Percentiles rank a stretch among this genome's conserved stretches.
These are phyloP conservation scores for Eutrema yunnanense DNA, from an alignment of 345 rosid species.

Conservation along the genomic window DNA sequence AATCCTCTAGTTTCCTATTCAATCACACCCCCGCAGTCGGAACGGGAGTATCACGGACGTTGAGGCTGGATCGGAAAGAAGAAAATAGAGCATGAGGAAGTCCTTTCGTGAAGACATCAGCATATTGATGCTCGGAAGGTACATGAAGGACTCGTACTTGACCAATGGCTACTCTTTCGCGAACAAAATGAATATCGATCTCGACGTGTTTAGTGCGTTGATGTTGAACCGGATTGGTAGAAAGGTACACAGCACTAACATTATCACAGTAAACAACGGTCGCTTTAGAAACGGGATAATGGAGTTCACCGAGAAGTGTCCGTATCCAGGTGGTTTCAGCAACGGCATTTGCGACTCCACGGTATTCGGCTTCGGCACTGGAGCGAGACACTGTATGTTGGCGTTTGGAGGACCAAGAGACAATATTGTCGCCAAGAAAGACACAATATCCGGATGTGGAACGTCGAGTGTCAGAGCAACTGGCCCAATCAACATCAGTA, in stretches of 20 bases:
- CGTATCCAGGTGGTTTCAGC: neutral
- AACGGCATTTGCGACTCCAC: neutral
- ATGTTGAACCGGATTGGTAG: neutral
- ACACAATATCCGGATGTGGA: neutral
- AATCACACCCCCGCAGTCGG: too few relatives aligned
- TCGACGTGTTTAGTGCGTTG: neutral
- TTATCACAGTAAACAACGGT: neutral
- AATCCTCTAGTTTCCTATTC: too few relatives aligned
- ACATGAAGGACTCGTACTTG: too few relatives aligned
- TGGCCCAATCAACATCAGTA: neutral
- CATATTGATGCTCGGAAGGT: too few relatives aligned
- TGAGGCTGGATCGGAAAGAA: too few relatives aligned
- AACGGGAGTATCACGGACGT: too few relatives aligned
- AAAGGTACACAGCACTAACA: too few relatives aligned
- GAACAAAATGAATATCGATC: neutral
- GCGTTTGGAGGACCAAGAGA: neutral
- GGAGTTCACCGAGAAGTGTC: neutral
- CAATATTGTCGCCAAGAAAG: neutral
- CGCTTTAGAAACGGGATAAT: accelerated
- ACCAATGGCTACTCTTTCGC: neutral
- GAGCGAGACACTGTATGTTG: neutral
- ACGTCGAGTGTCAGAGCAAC: neutral
- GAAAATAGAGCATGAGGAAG: too few relatives aligned
- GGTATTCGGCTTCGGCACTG: neutral
- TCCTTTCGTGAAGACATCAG: too few relatives aligned